Base-by-base conservation (phyloP, 1,284 basidiomycete species). In the Sporisorium scitamineum region DNA sequence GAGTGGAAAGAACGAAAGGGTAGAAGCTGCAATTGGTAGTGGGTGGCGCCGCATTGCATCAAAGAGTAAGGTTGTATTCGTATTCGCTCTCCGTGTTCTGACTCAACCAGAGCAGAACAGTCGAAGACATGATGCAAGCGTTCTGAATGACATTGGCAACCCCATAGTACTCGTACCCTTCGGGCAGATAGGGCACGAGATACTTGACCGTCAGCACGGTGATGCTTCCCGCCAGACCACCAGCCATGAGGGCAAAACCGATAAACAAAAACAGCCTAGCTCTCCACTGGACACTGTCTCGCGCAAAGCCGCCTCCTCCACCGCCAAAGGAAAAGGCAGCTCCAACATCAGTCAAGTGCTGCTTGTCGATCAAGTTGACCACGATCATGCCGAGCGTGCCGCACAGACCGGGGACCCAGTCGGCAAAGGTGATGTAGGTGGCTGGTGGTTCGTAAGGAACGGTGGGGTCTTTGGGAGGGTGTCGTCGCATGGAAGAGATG, bases 181-280 rank as follows among this genome's bases (percentile, higher is more conserved):
- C 90, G 0, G 90, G 86, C 83, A 93, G 93, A 24, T 89, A 89
- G 9, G 90, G 88, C 32, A 97, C 87, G 72, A 96, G 86, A 85
- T 99, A 99, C 87, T 98, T 98, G 84, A 99, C 89, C 60, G 97
- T 91, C 39, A 97, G 88, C 13, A 98, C 89, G 8, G 93, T 93
- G 81, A 96, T 90, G 83, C 93, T 95, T 50, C 95, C 95, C 13
- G 95, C 95, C 56, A 98, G 86, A 1, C 95, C 96, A 27, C 95
- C 95, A 0, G 95, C 95, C 93, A 98, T 94, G 56, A 98, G 87
- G 0, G 96, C 95, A 83, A 99, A 97, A 0, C 96, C 96, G 71
- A 98, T 90, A 87, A 99, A 99, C 78, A 98, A 87, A 79, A 96
- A 91, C 70, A 96, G 87, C 37, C 95, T 88, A 3, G 95, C 95